Evolutionary conservation across 192 early-diverging fungal genomes (phyloP).

Genomic region (Dissophora globulifera): DNA sequence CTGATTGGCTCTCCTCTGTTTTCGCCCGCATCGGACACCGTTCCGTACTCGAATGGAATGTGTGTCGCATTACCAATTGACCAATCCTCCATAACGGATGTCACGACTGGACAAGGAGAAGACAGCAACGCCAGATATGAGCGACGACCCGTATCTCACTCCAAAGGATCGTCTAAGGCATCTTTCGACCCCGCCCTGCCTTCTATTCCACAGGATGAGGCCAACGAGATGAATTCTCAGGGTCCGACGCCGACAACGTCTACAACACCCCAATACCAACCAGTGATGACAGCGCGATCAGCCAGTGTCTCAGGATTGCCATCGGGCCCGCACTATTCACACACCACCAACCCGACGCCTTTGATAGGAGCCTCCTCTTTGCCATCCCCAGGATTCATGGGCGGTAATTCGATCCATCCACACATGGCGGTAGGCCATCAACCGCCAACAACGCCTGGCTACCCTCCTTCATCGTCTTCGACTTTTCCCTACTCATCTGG

Average conservation of each 20-base stretch:
- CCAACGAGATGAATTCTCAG: slow-evolving; percentile 6
- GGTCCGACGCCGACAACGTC: background rate
- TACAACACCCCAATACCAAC: slow-evolving; percentile 15
- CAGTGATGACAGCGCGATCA: slow-evolving; percentile 30
- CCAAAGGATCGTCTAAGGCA: slow-evolving; percentile 32
- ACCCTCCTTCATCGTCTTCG: background rate
- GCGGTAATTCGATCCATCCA: background rate
- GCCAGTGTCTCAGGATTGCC: slow-evolving; percentile 31
- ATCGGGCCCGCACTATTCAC: background rate
- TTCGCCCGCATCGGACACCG: slow-evolving; percentile 20
- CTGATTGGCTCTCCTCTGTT: slow-evolving; percentile 32
- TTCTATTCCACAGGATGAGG: slow-evolving; percentile 37
- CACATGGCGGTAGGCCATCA: slow-evolving; percentile 5
- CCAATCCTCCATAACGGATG: background rate
- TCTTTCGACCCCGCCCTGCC: slow-evolving; percentile 38
- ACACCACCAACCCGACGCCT: background rate
- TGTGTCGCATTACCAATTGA: slow-evolving; percentile 34
- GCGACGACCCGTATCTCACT: slow-evolving; percentile 23
- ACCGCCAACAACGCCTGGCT: background rate
- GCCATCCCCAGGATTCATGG: slow-evolving; percentile 29
- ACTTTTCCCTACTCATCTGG: slow-evolving; percentile 1
- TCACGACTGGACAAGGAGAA: slow-evolving; percentile 1
- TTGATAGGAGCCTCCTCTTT: slow-evolving; percentile 19
- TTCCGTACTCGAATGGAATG: slow-evolving; percentile 43
- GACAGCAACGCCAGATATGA: slow-evolving; percentile 7